Percentiles rank a stretch among this genome's conserved stretches.
These are phyloP conservation scores for Ceriops zippeliana DNA, from an alignment of 345 rosid species.

Conservation along the genomic window DNA sequence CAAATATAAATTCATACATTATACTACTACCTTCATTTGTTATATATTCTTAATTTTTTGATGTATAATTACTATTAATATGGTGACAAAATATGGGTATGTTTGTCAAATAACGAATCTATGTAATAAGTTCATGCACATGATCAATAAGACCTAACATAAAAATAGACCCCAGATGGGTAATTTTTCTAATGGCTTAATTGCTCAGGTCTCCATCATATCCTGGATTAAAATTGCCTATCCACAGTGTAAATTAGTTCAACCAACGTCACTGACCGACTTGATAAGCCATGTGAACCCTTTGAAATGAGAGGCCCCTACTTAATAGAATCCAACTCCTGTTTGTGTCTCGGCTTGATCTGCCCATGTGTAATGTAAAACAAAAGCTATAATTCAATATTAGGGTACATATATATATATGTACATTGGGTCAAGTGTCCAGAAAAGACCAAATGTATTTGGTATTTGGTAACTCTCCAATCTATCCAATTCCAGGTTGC, in stretches of 20 bases:
- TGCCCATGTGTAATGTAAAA: neutral
- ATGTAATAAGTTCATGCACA: neutral
- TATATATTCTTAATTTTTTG: too few relatives aligned
- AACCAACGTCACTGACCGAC: neutral
- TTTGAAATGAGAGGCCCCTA: neutral
- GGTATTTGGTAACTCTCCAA: neutral
- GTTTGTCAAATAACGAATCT: too few relatives aligned
- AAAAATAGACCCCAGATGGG: neutral
- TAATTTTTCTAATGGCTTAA: neutral
- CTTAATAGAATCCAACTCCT: neutral
- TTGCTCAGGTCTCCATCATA: neutral
- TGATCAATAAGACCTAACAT: neutral
- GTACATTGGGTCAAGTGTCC: neutral
- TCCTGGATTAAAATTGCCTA: neutral
- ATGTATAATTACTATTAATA: too few relatives aligned
- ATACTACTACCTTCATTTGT: too few relatives aligned
- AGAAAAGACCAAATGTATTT: neutral
- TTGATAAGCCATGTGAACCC: neutral
- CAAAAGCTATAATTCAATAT: neutral
- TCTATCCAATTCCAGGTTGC: too few relatives aligned
- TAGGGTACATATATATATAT: neutral
- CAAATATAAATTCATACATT: too few relatives aligned
- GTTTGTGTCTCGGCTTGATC: neutral
- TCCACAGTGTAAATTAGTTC: neutral
- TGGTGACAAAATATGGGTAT: too few relatives aligned